phyloP scores from a whole-genome alignment of 129 eudicot species.

The Saposhnikovia divaricata region DNA sequence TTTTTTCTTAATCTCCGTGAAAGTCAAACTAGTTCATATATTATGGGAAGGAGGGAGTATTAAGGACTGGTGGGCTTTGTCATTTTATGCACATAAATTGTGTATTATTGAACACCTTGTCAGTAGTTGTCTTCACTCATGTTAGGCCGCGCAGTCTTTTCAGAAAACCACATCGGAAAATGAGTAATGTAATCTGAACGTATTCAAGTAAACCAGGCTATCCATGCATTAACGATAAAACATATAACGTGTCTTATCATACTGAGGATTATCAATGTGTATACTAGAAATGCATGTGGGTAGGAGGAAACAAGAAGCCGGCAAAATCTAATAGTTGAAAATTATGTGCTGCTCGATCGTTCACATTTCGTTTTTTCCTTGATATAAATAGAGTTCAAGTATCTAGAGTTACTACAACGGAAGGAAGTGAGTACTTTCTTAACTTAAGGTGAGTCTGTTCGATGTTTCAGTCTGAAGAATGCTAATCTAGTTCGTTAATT shows the following conservation, averaged over 20 bases:
- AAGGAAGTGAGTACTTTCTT: not conserved
- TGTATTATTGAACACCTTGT: not conserved
- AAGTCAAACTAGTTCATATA: too few species aligned
- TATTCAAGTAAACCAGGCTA: not conserved
- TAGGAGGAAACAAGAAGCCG: not conserved
- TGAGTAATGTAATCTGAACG: not conserved
- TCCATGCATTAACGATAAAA: not conserved
- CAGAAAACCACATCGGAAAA: not conserved
- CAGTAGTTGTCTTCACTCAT: not conserved
- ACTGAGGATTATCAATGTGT: not conserved
- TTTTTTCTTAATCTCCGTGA: too few species aligned
- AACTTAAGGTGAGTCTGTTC: not conserved
- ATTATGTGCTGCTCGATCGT: slow-evolving; percentile 1
- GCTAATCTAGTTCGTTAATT: too few species aligned
- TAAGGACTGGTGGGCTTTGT: not conserved
- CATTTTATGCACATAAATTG: not conserved
- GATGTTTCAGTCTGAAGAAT: not conserved
- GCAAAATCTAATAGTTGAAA: not conserved
- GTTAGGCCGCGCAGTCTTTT: not conserved
- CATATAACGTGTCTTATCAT: not conserved
- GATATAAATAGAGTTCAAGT: not conserved
- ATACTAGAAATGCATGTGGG: not conserved
- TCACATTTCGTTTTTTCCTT: not conserved
- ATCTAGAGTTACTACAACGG: not conserved
- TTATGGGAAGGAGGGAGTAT: too few species aligned